Base-by-base conservation (phyloP, 768 basidiomycete species). In the Pholiota conissans region DNA sequence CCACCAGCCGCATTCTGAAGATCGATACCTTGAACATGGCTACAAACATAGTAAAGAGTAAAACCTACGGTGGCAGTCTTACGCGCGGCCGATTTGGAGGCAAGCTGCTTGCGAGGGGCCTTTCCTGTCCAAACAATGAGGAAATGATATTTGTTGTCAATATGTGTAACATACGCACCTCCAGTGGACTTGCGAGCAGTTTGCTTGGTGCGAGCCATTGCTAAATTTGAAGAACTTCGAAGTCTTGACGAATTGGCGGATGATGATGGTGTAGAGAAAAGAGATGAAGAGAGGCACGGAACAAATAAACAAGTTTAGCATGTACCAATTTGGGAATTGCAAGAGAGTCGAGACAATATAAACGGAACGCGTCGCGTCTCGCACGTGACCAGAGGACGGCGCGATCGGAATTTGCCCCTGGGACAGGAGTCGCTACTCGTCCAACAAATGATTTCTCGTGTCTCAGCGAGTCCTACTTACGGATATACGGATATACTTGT, bases 141-240 rank as follows among this genome's bases (percentile, higher is more conserved):
- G 54, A 27, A 29, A 28, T 30, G 8, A 45, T 35, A 45, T 49
- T 22, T 37, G 8, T 2, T 60, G 24, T n/a, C n/a, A n/a, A n/a
- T 47, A 52, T 29, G 16, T 48, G 51, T 34, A 24, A 39, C 18
- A 28, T 10, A 65, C 65, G 11, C 65, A 83, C 86, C 86, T 81
- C 86, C 87, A 55, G 87, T 89, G 49, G 86, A 86, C 75, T 89
- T 89, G 77, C 86, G 86, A 49, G 86, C 86, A 52, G 86, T 88
- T 78, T 89, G 86, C 74, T 89, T 87, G 54, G 86, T 89, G 56
- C 87, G 87, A 48, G 87, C 86, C 87, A 89, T 89, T 71, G 51
- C 34, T n/a, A n/a, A n/a, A n/a, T n/a, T 29, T 46, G 45, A 40
- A 48, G 8, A 22, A 24, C 42, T 45, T 34, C 18, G 54, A 47